A percentile compares a stretch with the other conserved stretches of the same genome.
Conservation (phyloP, 2,329 filamentous ascomycete genomes). For the Arthroderma sp. region DNA sequence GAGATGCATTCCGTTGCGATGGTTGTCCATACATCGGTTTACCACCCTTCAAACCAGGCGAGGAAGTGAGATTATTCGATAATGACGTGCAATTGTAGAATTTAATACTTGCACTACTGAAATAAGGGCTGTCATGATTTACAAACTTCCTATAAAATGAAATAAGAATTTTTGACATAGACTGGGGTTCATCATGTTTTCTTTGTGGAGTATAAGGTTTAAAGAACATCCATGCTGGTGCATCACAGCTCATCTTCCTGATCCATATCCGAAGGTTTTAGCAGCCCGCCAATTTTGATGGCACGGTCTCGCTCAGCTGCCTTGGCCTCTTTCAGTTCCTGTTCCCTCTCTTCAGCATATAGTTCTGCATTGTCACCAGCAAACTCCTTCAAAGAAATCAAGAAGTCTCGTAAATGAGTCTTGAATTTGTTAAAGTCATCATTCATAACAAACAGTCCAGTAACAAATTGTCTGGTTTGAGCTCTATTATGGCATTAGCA, state of each 20-base stretch:
- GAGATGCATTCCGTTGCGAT: conserved; percentile 73
- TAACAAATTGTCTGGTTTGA: conserved; percentile 83
- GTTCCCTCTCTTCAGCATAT: conserved; percentile 87
- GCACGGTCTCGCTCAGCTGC: conserved; percentile 80
- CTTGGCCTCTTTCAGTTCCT: conserved; percentile 73
- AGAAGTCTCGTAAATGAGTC: conserved; percentile 86
- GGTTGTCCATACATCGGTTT: conserved; percentile 76
- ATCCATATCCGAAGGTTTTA: conserved; percentile 95
- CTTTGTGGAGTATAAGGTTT: not conserved
- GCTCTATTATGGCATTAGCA: conserved; percentile 38
- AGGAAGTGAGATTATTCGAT: conserved; percentile 80
- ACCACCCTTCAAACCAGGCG: conserved; percentile 91
- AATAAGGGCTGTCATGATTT: not conserved
- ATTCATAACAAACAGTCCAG: conserved; percentile 78
- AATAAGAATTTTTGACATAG: not conserved
- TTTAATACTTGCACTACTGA: not conserved
- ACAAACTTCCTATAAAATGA: not conserved
- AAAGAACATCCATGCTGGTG: not conserved
- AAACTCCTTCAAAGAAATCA: conserved; percentile 95
- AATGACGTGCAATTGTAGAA: conserved; percentile 67
- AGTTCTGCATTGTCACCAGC: conserved; percentile 89
- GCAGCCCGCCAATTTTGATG: conserved; percentile 85
- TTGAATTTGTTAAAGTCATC: conserved; percentile 90
- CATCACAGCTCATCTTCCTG: conserved; percentile 60
- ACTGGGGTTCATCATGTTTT: not conserved